Base-by-base conservation (phyloP, 108 stramenopile species). In the Nitzschia sp. region DNA sequence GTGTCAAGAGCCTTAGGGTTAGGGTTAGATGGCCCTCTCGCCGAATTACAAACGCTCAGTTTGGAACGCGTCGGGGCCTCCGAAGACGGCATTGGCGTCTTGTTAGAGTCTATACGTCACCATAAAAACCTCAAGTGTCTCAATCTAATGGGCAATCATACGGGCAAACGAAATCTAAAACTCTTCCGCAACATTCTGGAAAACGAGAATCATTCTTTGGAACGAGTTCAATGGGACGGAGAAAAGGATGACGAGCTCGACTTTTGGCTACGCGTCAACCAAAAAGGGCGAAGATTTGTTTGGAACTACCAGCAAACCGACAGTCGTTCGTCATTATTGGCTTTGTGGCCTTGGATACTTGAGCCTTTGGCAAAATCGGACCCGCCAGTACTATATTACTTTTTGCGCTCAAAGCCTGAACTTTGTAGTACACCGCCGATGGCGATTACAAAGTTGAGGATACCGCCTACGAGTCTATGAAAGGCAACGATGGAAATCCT, bases 41-140 rank as follows among this genome's bases (percentile, higher is more conserved):
- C 8, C 49, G 4, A 51, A 21, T 19, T 51, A 9, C 8, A 51
- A 19, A 51, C 49, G 21, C n/a, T 51, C 4, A 51, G 49, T 51
- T 5, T 51, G n/a, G 49, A 51, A 51, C 49, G 49, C 4, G 49
- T 51, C 4, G 49, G 49, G n/a, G 49, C 49, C 49, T 51, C 49
- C 18, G 19, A 19, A 23, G 49, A 51, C 4, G 49, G 49, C 21
- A 5, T 51, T n/a, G 4, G 5, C 21, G 4, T 4, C 8, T 19
- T 51, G n/a, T 19, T 51, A 4, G 49, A 51, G 5, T 17, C 49
- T 4, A 51, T 51, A 21, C 49, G 49, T 4, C 49, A 51, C 21
- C 49, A 51, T 51, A 9, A 9, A 9, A 17, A 51, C 21, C 49
- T 51, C 49, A 8, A 17, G 21, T 51, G 49, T 19, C 49, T 51